Percentiles rank a stretch among this genome's conserved stretches.
Conservation (phyloP, 768 basidiomycete genomes). For the Phylloporus sp. region DNA sequence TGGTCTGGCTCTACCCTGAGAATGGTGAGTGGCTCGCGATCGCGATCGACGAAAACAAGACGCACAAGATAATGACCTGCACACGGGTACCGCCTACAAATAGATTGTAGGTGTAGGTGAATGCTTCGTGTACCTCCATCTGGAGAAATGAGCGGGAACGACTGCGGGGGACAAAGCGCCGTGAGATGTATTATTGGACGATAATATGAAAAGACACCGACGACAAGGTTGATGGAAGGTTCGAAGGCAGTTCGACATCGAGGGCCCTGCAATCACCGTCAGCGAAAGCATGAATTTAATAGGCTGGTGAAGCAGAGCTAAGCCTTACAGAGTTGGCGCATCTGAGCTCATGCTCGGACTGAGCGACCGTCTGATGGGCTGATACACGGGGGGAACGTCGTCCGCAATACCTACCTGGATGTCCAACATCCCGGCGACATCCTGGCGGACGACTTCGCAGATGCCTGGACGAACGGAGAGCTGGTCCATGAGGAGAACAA, state of each 20-base stretch:
- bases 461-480: slow-evolving; percentile 11
- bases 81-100: slow-evolving; percentile 41
- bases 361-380: slow-evolving; percentile 2
- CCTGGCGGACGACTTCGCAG: slow-evolving; percentile 23
- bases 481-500: slow-evolving; percentile 11
- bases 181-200: slow-evolving; percentile 9
- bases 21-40: slow-evolving; percentile 5
- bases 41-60: neutral
- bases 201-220: slow-evolving; percentile 9
- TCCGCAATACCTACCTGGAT: neutral
- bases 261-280: slow-evolving; percentile 8
- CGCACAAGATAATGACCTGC: slow-evolving; percentile 53
- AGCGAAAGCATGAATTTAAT: neutral
- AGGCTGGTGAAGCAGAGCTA: neutral
- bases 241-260: slow-evolving; percentile 8
- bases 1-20: slow-evolving; percentile 27
- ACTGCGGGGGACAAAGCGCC: slow-evolving; percentile 4
- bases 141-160: slow-evolving; percentile 18
- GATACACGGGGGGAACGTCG: slow-evolving; percentile 22
- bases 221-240: neutral
- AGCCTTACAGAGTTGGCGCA: slow-evolving; percentile 3
- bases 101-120: slow-evolving; percentile 48
- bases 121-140: slow-evolving; percentile 20
- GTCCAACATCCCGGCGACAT: slow-evolving; percentile 2
- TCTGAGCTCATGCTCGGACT: neutral